These are phyloP conservation scores for Gaertneriomyces sp. DNA, from an alignment of 192 early-diverging fungal genomes.

Conservation along the genomic window DNA sequence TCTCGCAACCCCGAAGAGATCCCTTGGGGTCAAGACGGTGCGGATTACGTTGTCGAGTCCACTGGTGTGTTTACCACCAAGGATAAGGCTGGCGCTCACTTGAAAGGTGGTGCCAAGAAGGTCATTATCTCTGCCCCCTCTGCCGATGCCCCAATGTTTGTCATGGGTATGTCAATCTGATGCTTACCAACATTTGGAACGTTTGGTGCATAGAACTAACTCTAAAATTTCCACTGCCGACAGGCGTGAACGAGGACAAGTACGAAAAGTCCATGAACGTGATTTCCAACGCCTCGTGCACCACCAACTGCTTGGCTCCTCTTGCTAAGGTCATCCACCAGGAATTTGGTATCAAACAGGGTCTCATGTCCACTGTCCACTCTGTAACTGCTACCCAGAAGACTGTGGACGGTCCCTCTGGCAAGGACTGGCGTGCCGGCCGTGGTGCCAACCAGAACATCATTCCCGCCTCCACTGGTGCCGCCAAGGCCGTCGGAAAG, in stretches of 20 bases:
- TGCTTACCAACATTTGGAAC: neutral
- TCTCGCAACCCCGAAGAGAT: constrained; percentile 81
- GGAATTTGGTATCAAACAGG: constrained; percentile 93
- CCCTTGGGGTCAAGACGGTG: constrained; percentile 79
- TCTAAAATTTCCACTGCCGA: neutral
- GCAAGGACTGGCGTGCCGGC: constrained; percentile 96
- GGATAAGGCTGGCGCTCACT: constrained; percentile 79
- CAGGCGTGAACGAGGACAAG: constrained; percentile 92
- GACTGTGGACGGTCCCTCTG: constrained; percentile 97
- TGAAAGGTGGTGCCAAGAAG: constrained; percentile 95
- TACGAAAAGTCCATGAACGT: constrained; percentile 82
- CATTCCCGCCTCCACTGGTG: constrained; percentile 95
- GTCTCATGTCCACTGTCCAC: constrained; percentile 98
- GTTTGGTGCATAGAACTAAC: neutral
- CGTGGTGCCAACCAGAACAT: constrained; percentile 98
- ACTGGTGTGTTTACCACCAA: constrained; percentile 96
- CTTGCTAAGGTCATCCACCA: constrained; percentile 96
- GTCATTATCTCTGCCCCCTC: constrained; percentile 98
- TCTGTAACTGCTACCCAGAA: constrained; percentile 99
- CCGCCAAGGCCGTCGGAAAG: constrained; percentile 98
- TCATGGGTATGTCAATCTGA: constrained; percentile 57
- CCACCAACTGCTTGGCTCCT: constrained; percentile 98
- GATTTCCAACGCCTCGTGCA: constrained; percentile 98
- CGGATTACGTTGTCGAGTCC: constrained; percentile 95
- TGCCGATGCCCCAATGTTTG: constrained; percentile 96